These are phyloP conservation scores for Colletotrichum noveboracense DNA, from an alignment of 2,329 filamentous ascomycete genomes.

Conservation along the genomic window DNA sequence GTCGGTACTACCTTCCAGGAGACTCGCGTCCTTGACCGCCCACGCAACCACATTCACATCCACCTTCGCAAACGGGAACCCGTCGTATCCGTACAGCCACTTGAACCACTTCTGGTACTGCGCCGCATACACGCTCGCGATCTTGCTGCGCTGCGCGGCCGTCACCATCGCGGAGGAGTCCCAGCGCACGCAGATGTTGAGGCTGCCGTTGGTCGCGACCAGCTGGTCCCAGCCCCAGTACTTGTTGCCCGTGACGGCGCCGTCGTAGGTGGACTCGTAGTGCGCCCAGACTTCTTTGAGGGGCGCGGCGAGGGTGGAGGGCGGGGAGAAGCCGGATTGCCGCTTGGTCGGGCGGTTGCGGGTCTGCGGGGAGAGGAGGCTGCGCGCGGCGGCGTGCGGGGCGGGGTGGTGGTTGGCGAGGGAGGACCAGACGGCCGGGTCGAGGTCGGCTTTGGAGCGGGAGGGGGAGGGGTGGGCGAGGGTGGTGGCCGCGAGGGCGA, in stretches of 20 bases:
- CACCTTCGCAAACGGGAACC: slow-evolving; percentile 44
- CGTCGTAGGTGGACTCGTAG: slow-evolving; percentile 29
- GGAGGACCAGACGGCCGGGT: not conserved
- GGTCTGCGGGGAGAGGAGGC: slow-evolving; percentile 10
- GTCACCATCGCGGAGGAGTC: slow-evolving; percentile 40
- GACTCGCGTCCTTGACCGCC: slow-evolving; percentile 40
- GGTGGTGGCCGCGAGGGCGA: slow-evolving; percentile 27
- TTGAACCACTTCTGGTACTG: slow-evolving; percentile 47
- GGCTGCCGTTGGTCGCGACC: slow-evolving; percentile 28
- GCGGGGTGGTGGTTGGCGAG: not conserved
- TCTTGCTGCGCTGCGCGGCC: slow-evolving; percentile 40
- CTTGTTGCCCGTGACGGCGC: slow-evolving; percentile 27
- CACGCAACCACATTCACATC: slow-evolving; percentile 47
- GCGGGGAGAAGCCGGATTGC: slow-evolving; percentile 31
- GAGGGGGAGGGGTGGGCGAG: slow-evolving; percentile 16
- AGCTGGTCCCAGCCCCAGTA: slow-evolving; percentile 39
- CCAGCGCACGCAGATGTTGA: slow-evolving; percentile 50
- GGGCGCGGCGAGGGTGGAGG: slow-evolving; percentile 24
- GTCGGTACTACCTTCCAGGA: slow-evolving; percentile 40
- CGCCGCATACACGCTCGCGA: slow-evolving; percentile 36
- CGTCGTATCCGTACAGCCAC: slow-evolving; percentile 47
- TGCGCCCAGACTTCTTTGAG: slow-evolving; percentile 36
- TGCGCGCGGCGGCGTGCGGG: slow-evolving; percentile 16
- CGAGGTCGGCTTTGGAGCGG: not conserved
- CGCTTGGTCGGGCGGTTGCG: slow-evolving; percentile 32